Evolutionary conservation across 805 yeast species (phyloP), one percentile per base, ranked within the genome.

Genomic region (Lachancea sp.): DNA sequence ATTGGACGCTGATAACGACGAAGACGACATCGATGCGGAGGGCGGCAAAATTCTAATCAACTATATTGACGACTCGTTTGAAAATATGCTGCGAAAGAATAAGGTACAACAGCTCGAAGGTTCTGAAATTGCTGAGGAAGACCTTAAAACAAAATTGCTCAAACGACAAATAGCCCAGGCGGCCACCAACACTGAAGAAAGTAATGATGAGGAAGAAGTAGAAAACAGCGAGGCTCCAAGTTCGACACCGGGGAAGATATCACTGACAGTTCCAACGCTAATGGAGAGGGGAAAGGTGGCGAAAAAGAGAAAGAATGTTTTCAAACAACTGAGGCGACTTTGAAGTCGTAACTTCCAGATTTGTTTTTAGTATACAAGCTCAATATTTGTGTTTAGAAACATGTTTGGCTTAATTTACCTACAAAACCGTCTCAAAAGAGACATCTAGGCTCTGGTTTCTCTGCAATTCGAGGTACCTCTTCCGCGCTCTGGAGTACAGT

Each of bases 61-160:
- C 5, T 80, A 71, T 53, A 69, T 78, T 12, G 83, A 80, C 51
- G 70, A 63, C 24, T 71, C 81, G 1, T 70, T 75, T 2, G 75
- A 68, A 30, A 71, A 75, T 6, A 41, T 69, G 3, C 43, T 61
- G 43, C 60, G 75, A 34, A 67, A 68, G 39, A 67, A 68, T 18
- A 55, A 61, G 32, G 21, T 68, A 8, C 45, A 54, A 29, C 68
- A 68, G 43, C 57, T 70, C 30, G 67, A 64, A 29, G 50, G 61
- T 19, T 43, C 50, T 2, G 61, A 65, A 7, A 57, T 57, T 35
- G 60, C 64, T 5, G 86, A 79, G 26, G 75, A 73, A 31, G 72
- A 71, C 13, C 43, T 70, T 9, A 61, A 69, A 8, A 54, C 60
- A 43, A 67, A 60, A 45, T 38, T 70, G 13, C 45, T 83, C n/a